A percentile compares a stretch with the other conserved stretches of the same genome.
These are phyloP conservation scores for Neopestalotiopsis clavispora DNA, from an alignment of 2,329 filamentous ascomycete species.

Conservation along the genomic window DNA sequence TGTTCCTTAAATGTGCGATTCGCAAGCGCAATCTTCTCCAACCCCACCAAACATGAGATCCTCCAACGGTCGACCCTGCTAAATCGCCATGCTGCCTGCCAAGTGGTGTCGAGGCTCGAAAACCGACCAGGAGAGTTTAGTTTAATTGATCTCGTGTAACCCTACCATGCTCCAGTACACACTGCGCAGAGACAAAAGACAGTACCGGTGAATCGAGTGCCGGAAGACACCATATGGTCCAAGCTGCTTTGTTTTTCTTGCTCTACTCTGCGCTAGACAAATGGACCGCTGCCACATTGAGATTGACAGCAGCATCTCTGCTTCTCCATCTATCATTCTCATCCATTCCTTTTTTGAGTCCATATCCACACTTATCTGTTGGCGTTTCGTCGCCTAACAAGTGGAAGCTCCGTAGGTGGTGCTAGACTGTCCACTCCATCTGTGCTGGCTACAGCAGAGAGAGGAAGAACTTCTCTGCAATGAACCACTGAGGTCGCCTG, in stretches of 20 bases:
- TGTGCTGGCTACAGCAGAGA: neutral
- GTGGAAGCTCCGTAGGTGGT: neutral
- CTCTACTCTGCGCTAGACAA: neutral
- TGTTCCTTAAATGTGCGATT: neutral
- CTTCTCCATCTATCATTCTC: neutral
- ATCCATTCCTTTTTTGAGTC: neutral
- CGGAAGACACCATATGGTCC: neutral
- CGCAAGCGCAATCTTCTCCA: neutral
- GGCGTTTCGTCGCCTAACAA: neutral
- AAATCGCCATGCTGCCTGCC: neutral
- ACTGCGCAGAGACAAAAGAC: neutral
- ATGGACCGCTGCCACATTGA: neutral
- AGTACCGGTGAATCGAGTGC: neutral
- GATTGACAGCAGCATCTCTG: neutral
- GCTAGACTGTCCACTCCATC: neutral
- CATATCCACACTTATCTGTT: neutral
- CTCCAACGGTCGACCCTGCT: neutral
- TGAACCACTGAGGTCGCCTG: neutral
- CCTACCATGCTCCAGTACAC: neutral
- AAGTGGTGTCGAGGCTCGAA: neutral
- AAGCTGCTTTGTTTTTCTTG: neutral
- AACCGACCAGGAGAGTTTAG: neutral
- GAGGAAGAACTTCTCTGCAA: too few relatives aligned
- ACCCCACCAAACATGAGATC: slow-evolving; percentile 1
- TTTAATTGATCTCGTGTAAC: slow-evolving; percentile 1